These are phyloP conservation scores for Cladobotryum mycophilum DNA, from an alignment of 2,329 filamentous ascomycete species.

Conservation along the genomic window DNA sequence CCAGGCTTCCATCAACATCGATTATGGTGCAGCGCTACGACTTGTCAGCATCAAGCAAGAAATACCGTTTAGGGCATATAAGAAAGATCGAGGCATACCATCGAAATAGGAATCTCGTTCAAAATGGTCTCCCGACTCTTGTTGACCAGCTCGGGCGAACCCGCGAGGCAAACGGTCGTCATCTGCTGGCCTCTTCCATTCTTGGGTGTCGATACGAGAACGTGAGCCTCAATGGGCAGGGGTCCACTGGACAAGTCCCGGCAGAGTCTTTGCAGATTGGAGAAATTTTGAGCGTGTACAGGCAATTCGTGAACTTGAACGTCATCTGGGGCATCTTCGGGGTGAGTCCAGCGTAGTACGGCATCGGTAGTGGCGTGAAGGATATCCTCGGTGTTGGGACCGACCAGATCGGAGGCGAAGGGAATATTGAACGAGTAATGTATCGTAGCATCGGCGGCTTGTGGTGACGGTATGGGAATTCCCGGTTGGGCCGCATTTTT, in stretches of 20 bases:
- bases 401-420: slow-evolving; percentile 85
- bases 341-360: slow-evolving; percentile 87
- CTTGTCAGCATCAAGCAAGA: slow-evolving; percentile 11
- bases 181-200: slow-evolving; percentile 59
- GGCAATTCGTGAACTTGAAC: slow-evolving; percentile 83
- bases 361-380: slow-evolving; percentile 86
- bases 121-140: slow-evolving; percentile 84
- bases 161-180: slow-evolving; percentile 87
- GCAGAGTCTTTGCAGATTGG: slow-evolving; percentile 72
- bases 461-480: slow-evolving; percentile 58
- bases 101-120: slow-evolving; percentile 83
- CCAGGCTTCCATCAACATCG: slow-evolving; percentile 85
- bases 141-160: slow-evolving; percentile 79
- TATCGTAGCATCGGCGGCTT: slow-evolving; percentile 69
- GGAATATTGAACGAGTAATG: slow-evolving; percentile 97
- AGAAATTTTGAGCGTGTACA: slow-evolving; percentile 83
- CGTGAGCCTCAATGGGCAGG: slow-evolving; percentile 72
- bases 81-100: slow-evolving; percentile 56
- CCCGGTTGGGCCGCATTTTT: slow-evolving; percentile 48
- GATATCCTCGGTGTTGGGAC: slow-evolving; percentile 90
- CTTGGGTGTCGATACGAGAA: slow-evolving; percentile 76
- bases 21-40: slow-evolving; percentile 81
- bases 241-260: slow-evolving; percentile 67
- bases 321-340: slow-evolving; percentile 77
- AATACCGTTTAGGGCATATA: background rate